A percentile compares a stretch with the other conserved stretches of the same genome.
phyloP scores from a whole-genome alignment of 352 stramenopile species.

The Globisporangium nunn region DNA sequence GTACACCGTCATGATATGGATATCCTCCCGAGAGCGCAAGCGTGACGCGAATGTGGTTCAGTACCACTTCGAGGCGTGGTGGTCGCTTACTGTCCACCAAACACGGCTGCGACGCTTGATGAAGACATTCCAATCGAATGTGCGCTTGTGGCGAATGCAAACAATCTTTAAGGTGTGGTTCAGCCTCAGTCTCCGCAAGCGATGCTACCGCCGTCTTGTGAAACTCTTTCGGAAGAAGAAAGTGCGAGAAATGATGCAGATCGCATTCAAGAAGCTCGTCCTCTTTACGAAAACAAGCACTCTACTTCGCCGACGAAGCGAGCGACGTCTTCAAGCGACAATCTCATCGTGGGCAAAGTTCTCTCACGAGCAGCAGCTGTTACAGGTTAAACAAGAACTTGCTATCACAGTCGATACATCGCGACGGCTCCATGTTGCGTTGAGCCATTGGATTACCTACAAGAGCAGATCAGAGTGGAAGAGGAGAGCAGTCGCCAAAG shows the following conservation, averaged over 20 bases:
- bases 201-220: constrained; percentile 28
- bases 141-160: constrained; percentile 7
- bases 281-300: constrained; percentile 8
- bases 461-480: not conserved
- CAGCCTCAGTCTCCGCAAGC: constrained; percentile 20
- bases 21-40: not conserved
- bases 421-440: constrained; percentile 3
- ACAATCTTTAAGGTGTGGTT: constrained; percentile 19
- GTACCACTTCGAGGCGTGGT: constrained; percentile 8
- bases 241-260: constrained; percentile 5
- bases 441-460: constrained; percentile 10
- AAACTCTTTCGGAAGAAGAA: constrained; percentile 41
- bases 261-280: constrained; percentile 15
- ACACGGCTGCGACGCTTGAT: not conserved
- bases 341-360: constrained; percentile 4
- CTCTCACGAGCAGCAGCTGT: not conserved
- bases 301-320: constrained; percentile 9
- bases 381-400: not conserved
- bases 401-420: constrained; percentile 7
- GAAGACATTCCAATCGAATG: constrained; percentile 10
- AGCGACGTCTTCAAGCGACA: constrained; percentile 1
- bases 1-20: constrained; percentile 6
- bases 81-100: not conserved
- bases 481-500: constrained; percentile 10
- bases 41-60: not conserved